These are phyloP conservation scores for Lentinula lateritia DNA, from an alignment of 768 basidiomycete genomes.

Conservation along the genomic window DNA sequence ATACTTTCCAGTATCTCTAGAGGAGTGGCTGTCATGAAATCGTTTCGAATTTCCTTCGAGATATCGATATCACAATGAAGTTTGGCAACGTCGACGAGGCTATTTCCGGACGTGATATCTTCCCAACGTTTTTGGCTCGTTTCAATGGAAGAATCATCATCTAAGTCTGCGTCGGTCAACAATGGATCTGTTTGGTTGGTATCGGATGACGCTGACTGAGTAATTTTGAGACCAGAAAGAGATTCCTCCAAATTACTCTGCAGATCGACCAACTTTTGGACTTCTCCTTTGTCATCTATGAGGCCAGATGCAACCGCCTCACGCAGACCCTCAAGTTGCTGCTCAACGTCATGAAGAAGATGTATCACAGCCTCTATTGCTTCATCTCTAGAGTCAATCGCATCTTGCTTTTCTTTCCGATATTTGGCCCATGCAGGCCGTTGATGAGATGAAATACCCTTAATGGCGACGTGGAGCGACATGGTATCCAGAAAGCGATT, in stretches of 20 bases:
- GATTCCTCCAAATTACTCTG: slow-evolving; percentile 35
- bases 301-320: slow-evolving; percentile 22
- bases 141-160: slow-evolving; percentile 36
- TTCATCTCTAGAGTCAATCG: slow-evolving; percentile 52
- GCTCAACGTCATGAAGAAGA: slow-evolving; percentile 34
- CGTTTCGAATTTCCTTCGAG: slow-evolving; percentile 72
- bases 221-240: slow-evolving; percentile 18
- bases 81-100: slow-evolving; percentile 85
- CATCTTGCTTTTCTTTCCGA: slow-evolving; percentile 60
- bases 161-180: slow-evolving; percentile 13
- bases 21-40: slow-evolving; percentile 68
- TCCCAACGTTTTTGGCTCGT: slow-evolving; percentile 70
- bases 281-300: slow-evolving; percentile 41
- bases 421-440: slow-evolving; percentile 90
- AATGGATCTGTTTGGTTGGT: neutral
- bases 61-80: slow-evolving; percentile 81
- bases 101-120: slow-evolving; percentile 87
- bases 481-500: slow-evolving; percentile 93
- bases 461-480: slow-evolving; percentile 89
- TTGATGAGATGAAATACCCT: slow-evolving; percentile 92
- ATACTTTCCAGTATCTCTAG: slow-evolving; percentile 60
- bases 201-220: slow-evolving; percentile 2
- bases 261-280: slow-evolving; percentile 32
- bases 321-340: slow-evolving; percentile 33
- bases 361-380: slow-evolving; percentile 53